Base-by-base conservation (phyloP, 2,329 filamentous ascomycete genomes). In the Mycocentrospora acerina region DNA sequence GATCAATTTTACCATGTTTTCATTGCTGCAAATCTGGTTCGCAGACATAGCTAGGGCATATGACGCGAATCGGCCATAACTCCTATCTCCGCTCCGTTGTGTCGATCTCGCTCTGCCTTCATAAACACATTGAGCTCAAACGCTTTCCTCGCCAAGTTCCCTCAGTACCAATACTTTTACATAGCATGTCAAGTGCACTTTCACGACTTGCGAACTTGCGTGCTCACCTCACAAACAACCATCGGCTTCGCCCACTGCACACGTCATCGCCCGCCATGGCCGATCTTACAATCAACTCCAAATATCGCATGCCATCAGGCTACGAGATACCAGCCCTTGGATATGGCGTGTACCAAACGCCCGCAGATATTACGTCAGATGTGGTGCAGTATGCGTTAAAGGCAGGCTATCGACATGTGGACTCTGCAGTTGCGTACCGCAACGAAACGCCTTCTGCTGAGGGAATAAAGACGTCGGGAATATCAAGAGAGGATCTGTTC, bases 381-480 rank as follows among this genome's bases (percentile, higher is more conserved):
- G 78, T 83, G 1, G 77, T 79, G 7, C 49, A 71, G 10, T 79
- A 83, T 25, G 85, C 82, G 2, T 66, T 85, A 34, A 70, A 74
- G 28, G 62, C 62, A 9, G 81, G 81, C 7, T 85, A 85, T 59
- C 74, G 80, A 22, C 81, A 84, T 54, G 78, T 85, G 30, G 82
- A 85, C 65, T 78, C 83, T 0, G 86, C 85, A 2, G 63, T 66
- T 4, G 4, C 81, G 53, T 90, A 90, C 62, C 76, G 69, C 39
- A 90, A 90, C 51, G 86, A 90, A 60, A 63, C 69, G 10, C 74
- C 84, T 53, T 82, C 88, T 24, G 82, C 83, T 5, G 71, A 79
- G 32, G 85, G 84, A 1, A 69, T 88, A 24, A 72, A 72, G 29
- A 60, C 75, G 35, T 82, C 78, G 2, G 73, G 73, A 0, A 53